These are phyloP conservation scores for Cryoendolithus antarcticus DNA, from an alignment of 2,329 filamentous ascomycete species.

Conservation along the genomic window DNA sequence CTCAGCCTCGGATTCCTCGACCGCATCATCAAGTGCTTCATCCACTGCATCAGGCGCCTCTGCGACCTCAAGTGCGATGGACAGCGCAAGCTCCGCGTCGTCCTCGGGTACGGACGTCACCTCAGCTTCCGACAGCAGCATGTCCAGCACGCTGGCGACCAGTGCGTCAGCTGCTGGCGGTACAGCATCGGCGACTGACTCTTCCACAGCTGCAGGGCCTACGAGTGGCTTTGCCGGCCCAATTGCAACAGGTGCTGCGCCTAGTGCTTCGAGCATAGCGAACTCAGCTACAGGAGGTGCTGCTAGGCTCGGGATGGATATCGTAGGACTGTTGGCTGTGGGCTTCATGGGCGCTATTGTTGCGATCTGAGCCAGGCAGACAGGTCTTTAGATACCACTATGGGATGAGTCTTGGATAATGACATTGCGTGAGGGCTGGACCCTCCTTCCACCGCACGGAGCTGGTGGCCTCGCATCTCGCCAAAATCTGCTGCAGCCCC, in stretches of 20 bases:
- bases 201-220: neutral
- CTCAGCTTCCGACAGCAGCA: neutral
- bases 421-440: too few relatives aligned
- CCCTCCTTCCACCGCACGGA: too few relatives aligned
- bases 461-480: too few relatives aligned
- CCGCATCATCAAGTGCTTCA: slow-evolving; percentile 6
- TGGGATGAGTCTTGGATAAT: too few relatives aligned
- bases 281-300: slow-evolving; percentile 5
- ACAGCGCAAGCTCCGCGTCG: slow-evolving; percentile 1
- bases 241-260: neutral
- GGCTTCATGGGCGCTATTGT: slow-evolving; percentile 16
- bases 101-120: too few relatives aligned
- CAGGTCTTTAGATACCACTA: too few relatives aligned
- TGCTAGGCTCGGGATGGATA: slow-evolving; percentile 13
- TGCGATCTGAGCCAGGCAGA: slow-evolving; percentile 5
- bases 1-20: slow-evolving; percentile 8
- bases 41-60: slow-evolving; percentile 3
- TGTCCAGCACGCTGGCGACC: neutral
- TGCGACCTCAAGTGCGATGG: slow-evolving; percentile 2
- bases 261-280: neutral
- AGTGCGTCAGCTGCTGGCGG: neutral
- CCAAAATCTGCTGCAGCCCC: too few relatives aligned
- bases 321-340: slow-evolving; percentile 13
- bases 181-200: neutral
- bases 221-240: too few relatives aligned